Percentiles rank a stretch among this genome's conserved stretches.
phyloP scores from a whole-genome alignment of 176 grass and related monocot genomes.

The Oryza meyeriana region DNA sequence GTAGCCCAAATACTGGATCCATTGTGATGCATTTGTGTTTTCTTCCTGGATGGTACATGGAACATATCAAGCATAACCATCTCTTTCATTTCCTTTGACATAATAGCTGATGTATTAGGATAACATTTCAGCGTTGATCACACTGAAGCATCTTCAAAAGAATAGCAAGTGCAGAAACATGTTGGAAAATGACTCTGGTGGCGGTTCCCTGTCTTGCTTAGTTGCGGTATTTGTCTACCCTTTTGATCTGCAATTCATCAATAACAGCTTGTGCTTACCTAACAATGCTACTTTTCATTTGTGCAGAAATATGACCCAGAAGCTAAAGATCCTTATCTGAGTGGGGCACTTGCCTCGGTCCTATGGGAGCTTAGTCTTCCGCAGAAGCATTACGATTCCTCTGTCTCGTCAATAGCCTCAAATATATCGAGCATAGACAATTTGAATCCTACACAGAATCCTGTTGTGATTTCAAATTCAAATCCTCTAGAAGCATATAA shows the following conservation, averaged over 20 bases:
- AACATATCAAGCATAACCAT: too few species aligned
- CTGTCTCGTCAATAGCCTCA: slow-evolving; percentile 59
- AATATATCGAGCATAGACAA: slow-evolving; percentile 74
- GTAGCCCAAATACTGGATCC: not conserved
- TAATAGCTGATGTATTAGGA: too few species aligned
- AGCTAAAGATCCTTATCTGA: slow-evolving; percentile 79
- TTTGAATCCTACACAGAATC: slow-evolving; percentile 65
- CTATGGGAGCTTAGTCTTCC: slow-evolving; percentile 90
- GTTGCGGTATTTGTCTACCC: slow-evolving; percentile 52
- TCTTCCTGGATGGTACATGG: too few species aligned
- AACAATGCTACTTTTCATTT: slow-evolving; percentile 10
- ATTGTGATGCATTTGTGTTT: not conserved
- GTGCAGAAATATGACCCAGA: slow-evolving; percentile 91
- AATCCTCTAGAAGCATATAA: slow-evolving; percentile 75
- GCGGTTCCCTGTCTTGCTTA: slow-evolving; percentile 81
- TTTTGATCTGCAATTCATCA: not conserved
- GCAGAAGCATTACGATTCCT: slow-evolving; percentile 75
- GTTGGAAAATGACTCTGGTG: slow-evolving; percentile 86
- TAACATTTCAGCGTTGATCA: too few species aligned
- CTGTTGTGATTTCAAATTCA: slow-evolving; percentile 54
- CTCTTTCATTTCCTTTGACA: too few species aligned
- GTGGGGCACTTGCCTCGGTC: slow-evolving; percentile 86
- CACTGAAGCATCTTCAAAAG: too few species aligned
- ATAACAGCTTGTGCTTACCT: slow-evolving; percentile 6
- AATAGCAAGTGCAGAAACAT: slow-evolving; percentile 54